Evolutionary conservation across 768 basidiomycete genomes (phyloP).

Genomic region (Mycena alexandri): DNA sequence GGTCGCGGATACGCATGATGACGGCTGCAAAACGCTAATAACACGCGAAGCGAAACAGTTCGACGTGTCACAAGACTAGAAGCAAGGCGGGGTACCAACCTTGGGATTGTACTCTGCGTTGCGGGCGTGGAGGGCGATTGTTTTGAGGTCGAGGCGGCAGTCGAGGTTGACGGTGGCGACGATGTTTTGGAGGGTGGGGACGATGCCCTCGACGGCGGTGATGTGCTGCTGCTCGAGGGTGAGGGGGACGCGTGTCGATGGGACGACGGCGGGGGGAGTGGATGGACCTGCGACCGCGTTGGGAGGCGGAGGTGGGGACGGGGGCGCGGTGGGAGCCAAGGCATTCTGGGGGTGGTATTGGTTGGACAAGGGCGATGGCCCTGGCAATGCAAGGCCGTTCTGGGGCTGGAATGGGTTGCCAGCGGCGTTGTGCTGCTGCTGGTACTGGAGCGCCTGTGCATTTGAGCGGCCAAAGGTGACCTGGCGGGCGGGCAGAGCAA

Average conservation of each 20-base stretch:
- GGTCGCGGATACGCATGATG: conserved; percentile 99
- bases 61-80: conserved; percentile 64
- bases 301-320: conserved; percentile 41
- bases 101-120: conserved; percentile 99
- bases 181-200: conserved; percentile 99
- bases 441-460: conserved; percentile 36
- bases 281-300: conserved; percentile 71
- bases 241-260: conserved; percentile 78
- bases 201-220: conserved; percentile 96
- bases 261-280: conserved; percentile 59
- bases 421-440: conserved; percentile 60
- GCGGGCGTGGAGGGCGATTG: conserved; percentile 96
- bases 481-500: conserved; percentile 82
- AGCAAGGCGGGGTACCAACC: conserved; percentile 77
- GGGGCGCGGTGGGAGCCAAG: conserved; percentile 30
- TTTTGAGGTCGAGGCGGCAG: conserved; percentile 96
- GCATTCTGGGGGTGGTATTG: conserved; percentile 57
- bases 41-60: conserved; percentile 63
- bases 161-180: conserved; percentile 99
- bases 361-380: conserved; percentile 69
- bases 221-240: conserved; percentile 95
- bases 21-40: conserved; percentile 99
- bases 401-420: conserved; percentile 61
- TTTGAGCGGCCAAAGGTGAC: conserved; percentile 81
- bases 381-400: conserved; percentile 60